Evolutionary conservation across 2,329 filamentous ascomycete species (phyloP), one percentile per base, ranked within the genome.

Genomic region (Xylaria sp.): DNA sequence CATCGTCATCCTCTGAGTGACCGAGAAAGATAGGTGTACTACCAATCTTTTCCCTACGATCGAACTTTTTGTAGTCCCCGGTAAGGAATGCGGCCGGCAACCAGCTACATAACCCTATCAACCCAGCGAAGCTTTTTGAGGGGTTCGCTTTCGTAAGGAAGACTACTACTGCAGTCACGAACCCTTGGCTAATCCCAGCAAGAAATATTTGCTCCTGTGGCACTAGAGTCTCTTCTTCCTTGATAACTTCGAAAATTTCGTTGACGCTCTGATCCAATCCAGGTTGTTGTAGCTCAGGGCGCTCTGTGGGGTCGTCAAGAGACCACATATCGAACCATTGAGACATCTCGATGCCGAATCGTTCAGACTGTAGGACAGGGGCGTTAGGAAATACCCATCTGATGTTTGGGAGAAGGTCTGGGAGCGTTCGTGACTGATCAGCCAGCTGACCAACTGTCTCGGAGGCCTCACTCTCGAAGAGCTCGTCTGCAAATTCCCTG

Each of bases 241-340:
- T 25, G 5, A 79, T 60, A 1, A 76, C 29, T 0, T 53, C 21
- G 25, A 70, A 42, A 4, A 79, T 48, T 16, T 27, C 47, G 9
- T 65, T 32, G 29, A 76, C 59, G 58, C 76, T 78, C 2, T 70
- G n/a, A 5, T 51, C 51, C 6, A 80, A 69, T 0, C 76, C 74
- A 3, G 58, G 51, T 8, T 58, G 42, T 51, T 79, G 77, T 0
- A 77, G 63, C 55, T 75, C 72, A 1, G 61, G 42, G 1, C 25
- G 47, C 25, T 74, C 73, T 79, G 86, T 64, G 79, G 83, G 67
- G 79, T 86, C 67, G 78, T 89, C 44, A 81, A 85, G 70, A 76
- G 87, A 87, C 87, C 55, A 83, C 83, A 66, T 85, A 83, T 78
- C 78, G 54, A 80, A 80, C 78, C 77, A 80, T 35, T 78, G 77